Evolutionary conservation across 2,329 filamentous ascomycete species (phyloP).

Genomic region (Geosmithia morbida): DNA sequence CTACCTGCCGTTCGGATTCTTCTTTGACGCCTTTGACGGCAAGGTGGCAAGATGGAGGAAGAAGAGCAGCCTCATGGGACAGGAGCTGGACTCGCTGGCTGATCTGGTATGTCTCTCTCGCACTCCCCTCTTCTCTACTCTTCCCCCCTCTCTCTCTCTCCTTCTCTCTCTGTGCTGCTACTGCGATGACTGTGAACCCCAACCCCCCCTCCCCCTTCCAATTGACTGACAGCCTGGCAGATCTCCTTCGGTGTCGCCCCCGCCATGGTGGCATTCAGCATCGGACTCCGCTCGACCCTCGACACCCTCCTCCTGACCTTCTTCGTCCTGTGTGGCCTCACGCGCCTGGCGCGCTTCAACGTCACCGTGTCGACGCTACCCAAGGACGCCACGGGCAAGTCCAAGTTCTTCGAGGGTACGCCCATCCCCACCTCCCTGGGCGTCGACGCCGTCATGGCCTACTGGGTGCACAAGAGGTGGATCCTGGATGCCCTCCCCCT

Average conservation of each 20-base stretch:
- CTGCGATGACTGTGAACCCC: no score
- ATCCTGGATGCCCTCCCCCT: conserved; percentile 65
- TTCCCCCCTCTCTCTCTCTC: no score
- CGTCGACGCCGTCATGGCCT: conserved; percentile 74
- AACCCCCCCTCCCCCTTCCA: no score
- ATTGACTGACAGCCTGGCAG: no score
- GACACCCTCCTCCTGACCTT: conserved; percentile 72
- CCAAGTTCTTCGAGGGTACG: conserved; percentile 90
- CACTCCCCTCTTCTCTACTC: neutral
- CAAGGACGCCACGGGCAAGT: conserved; percentile 85
- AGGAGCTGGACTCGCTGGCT: conserved; percentile 90
- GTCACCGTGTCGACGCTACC: conserved; percentile 82
- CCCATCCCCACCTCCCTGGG: conserved; percentile 84
- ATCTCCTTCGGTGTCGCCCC: conserved; percentile 92
- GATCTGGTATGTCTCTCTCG: conserved; percentile 55
- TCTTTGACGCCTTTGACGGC: conserved; percentile 97
- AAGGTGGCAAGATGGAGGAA: conserved; percentile 92
- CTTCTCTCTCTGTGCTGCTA: no score
- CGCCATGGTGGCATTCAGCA: conserved; percentile 72
- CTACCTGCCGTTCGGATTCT: conserved; percentile 84
- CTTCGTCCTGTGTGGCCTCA: conserved; percentile 91
- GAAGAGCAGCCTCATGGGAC: conserved; percentile 96
- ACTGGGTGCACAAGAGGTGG: conserved; percentile 74
- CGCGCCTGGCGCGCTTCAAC: conserved; percentile 91
- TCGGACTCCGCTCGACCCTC: conserved; percentile 70